Percentiles rank a stretch among this genome's conserved stretches.
Evolutionary conservation across 768 basidiomycete species (phyloP).

Genomic region (Suillus lakei): DNA sequence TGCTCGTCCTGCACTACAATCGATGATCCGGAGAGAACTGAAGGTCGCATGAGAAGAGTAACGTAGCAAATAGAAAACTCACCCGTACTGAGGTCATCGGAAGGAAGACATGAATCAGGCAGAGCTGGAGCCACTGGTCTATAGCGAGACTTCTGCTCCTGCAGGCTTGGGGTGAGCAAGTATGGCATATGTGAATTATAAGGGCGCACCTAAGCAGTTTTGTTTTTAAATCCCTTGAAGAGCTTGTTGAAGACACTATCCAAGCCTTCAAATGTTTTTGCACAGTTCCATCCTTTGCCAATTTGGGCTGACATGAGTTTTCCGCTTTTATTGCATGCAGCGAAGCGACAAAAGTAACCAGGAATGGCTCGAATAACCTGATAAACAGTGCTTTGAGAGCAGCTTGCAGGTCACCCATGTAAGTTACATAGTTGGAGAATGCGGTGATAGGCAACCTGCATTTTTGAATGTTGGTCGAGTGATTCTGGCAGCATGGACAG

Average conservation of each 20-base stretch:
- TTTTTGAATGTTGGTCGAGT: constrained; percentile 13
- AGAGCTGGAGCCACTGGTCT: constrained; percentile 42
- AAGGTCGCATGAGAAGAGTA: not conserved
- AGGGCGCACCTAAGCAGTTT: constrained; percentile 63
- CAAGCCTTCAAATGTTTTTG: constrained; percentile 77
- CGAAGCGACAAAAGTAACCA: constrained; percentile 83
- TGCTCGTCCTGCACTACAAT: constrained; percentile 76
- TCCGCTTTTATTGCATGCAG: constrained; percentile 63
- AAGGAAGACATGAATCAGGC: constrained; percentile 51
- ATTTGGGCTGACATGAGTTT: constrained; percentile 43
- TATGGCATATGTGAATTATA: not conserved
- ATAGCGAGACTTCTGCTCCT: constrained; percentile 78
- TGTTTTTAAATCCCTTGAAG: constrained; percentile 73
- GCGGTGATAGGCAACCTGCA: constrained; percentile 93
- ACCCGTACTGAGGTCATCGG: constrained; percentile 66
- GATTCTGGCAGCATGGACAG: constrained; percentile 1
- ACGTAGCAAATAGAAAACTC: constrained; percentile 21
- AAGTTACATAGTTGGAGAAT: constrained; percentile 93
- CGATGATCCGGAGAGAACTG: constrained; percentile 53
- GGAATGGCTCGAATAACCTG: constrained; percentile 83
- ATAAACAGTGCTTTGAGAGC: constrained; percentile 86
- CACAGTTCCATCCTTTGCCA: constrained; percentile 70
- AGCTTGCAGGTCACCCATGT: constrained; percentile 85
- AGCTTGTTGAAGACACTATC: constrained; percentile 80
- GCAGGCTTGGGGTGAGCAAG: constrained; percentile 9